phyloP scores from a whole-genome alignment of 306 rosid genomes.

The Senna tora region DNA sequence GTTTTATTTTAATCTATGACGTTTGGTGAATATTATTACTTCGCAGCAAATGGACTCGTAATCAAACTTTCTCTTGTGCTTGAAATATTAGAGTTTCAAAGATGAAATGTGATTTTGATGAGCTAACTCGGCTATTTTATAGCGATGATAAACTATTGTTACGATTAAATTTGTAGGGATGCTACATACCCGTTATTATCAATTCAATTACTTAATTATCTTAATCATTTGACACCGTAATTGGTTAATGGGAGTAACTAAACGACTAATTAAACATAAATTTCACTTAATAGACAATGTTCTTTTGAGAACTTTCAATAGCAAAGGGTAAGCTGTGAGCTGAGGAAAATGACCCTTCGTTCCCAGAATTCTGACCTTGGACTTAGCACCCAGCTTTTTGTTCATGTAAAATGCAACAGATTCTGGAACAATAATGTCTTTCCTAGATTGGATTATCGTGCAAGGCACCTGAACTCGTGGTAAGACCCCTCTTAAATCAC shows the following conservation, averaged over 20 bases:
- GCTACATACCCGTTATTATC: too few relatives aligned
- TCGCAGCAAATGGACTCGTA: not conserved
- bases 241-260: too few relatives aligned
- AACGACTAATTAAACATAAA: too few relatives aligned
- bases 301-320: conserved; percentile 39
- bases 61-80: not conserved
- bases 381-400: conserved; percentile 33
- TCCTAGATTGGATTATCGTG: conserved; percentile 50
- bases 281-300: not conserved
- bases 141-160: too few relatives aligned
- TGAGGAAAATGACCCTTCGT: conserved; percentile 57
- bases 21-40: not conserved
- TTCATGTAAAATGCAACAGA: conserved; percentile 46
- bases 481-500: conserved; percentile 45
- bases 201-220: too few relatives aligned
- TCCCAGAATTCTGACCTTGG: conserved; percentile 44
- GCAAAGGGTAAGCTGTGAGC: conserved; percentile 46
- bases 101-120: too few relatives aligned
- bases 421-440: conserved; percentile 43
- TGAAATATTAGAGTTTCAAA: not conserved
- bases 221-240: too few relatives aligned
- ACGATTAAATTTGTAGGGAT: too few relatives aligned
- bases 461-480: conserved; percentile 47
- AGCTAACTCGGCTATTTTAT: too few relatives aligned
- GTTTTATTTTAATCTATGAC: not conserved